A percentile compares a stretch with the other conserved stretches of the same genome.
Conservation (phyloP, 1,139 yeast genomes). For the Yamadazyma songkhlaensis region DNA sequence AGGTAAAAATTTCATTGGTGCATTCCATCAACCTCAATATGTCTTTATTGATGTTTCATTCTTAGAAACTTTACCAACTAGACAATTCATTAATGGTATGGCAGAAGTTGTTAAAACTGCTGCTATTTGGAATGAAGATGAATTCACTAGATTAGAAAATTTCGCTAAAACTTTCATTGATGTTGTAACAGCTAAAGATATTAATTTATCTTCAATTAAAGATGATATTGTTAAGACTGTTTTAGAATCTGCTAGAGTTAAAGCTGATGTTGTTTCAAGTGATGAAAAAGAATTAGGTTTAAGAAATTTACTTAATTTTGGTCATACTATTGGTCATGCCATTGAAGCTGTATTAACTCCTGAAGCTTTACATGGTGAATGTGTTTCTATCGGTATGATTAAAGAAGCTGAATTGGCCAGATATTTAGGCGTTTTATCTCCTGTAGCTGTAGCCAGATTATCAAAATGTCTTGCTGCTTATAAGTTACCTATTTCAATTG, state of each 20-base stretch:
- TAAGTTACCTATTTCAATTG: slow-evolving; percentile 76
- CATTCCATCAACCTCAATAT: slow-evolving; percentile 94
- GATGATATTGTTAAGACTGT: slow-evolving; percentile 79
- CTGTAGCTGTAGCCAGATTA: slow-evolving; percentile 92
- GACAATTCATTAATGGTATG: slow-evolving; percentile 98
- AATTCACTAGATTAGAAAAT: slow-evolving; percentile 78
- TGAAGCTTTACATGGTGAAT: slow-evolving; percentile 95
- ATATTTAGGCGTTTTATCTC: slow-evolving; percentile 81
- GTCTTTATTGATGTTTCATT: slow-evolving; percentile 88
- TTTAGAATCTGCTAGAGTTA: slow-evolving; percentile 80
- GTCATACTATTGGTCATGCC: slow-evolving; percentile 98
- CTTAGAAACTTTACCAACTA: slow-evolving; percentile 81
- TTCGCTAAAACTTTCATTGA: slow-evolving; percentile 67
- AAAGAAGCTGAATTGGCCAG: slow-evolving; percentile 93
- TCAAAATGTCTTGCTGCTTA: slow-evolving; percentile 80
- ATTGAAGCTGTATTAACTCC: slow-evolving; percentile 96
- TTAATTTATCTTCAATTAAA: slow-evolving; percentile 64
- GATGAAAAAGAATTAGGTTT: slow-evolving; percentile 97
- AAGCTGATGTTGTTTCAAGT: slow-evolving; percentile 88
- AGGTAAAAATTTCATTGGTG: slow-evolving; percentile 95
- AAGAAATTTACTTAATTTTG: slow-evolving; percentile 89
- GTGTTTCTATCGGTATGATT: slow-evolving; percentile 94
- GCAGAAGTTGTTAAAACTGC: slow-evolving; percentile 98
- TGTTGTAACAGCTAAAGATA: slow-evolving; percentile 44
- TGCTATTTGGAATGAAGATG: slow-evolving; percentile 93